These are phyloP conservation scores for Penicillium flavigenum DNA, from an alignment of 495 filamentous ascomycete species.

Conservation along the genomic window DNA sequence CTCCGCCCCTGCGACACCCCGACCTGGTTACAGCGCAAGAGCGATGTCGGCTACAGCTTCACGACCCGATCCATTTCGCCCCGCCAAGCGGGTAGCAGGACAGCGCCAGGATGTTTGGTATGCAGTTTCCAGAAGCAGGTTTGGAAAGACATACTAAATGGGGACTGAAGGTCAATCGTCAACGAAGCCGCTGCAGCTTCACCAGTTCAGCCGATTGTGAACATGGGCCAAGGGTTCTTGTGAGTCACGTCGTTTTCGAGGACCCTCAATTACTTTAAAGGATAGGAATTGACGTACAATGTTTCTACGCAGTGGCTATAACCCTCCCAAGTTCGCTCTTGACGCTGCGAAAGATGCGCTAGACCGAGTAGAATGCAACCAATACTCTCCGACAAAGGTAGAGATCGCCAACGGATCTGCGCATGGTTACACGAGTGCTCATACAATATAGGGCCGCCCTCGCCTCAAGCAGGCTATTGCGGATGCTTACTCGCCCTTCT, in stretches of 20 bases:
- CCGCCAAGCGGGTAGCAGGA: constrained; percentile 75
- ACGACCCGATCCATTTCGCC: constrained; percentile 56
- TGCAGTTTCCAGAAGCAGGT: constrained; percentile 7
- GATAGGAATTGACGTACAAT: not conserved
- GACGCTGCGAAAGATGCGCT: constrained; percentile 88
- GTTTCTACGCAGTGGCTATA: constrained; percentile 68
- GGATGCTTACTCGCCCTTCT: constrained; percentile 83
- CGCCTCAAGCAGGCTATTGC: constrained; percentile 88
- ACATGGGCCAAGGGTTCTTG: constrained; percentile 98
- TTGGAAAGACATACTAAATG: constrained; percentile 4
- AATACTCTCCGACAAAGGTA: constrained; percentile 92
- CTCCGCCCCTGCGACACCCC: constrained; percentile 21
- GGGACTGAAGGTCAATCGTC: constrained; percentile 74
- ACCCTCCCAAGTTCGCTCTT: constrained; percentile 87
- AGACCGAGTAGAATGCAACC: constrained; percentile 94
- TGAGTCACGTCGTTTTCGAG: constrained; percentile 30
- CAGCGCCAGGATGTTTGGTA: constrained; percentile 95
- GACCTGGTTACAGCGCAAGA: constrained; percentile 29
- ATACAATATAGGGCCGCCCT: constrained; percentile 64
- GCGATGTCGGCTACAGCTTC: constrained; percentile 46
- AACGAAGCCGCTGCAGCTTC: constrained; percentile 88
- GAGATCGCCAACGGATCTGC: not conserved
- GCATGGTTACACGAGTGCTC: constrained; percentile 13
- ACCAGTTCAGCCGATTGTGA: constrained; percentile 86
- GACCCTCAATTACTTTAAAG: not conserved